These are phyloP conservation scores for Xylaria flabelliformis DNA, from an alignment of 495 filamentous ascomycete species.

Conservation along the genomic window DNA sequence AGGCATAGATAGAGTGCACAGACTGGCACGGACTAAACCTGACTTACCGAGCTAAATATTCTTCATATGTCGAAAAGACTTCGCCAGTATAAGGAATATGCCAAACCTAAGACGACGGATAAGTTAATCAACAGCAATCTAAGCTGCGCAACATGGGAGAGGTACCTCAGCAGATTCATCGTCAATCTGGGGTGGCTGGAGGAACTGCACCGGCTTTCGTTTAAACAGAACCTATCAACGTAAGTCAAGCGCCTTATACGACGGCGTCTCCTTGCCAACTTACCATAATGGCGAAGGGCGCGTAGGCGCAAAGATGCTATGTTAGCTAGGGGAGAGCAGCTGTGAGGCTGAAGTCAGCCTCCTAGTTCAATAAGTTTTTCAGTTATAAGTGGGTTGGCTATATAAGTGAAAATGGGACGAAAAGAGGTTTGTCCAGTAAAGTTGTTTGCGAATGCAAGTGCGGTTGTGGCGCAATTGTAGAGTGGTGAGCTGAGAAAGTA, in stretches of 20 bases:
- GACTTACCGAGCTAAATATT: constrained; percentile 77
- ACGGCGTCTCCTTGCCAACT: not conserved
- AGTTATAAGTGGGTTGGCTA: constrained; percentile 27
- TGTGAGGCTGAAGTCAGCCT: constrained; percentile 52
- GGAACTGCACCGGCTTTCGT: constrained; percentile 89
- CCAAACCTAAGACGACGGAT: constrained; percentile 71
- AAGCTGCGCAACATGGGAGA: constrained; percentile 24
- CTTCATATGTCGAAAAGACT: constrained; percentile 87
- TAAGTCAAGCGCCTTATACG: constrained; percentile 26
- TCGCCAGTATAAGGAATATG: constrained; percentile 88
- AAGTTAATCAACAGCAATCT: constrained; percentile 33
- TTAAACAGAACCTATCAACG: constrained; percentile 84
- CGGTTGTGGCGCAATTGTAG: constrained; percentile 4
- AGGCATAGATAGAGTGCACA: not conserved
- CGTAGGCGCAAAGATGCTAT: constrained; percentile 9
- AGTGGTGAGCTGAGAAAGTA: not conserved
- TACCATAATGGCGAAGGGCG: constrained; percentile 40
- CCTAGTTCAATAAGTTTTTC: constrained; percentile 21
- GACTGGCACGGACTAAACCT: not conserved
- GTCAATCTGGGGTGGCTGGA: constrained; percentile 72
- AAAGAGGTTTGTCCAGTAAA: not conserved
- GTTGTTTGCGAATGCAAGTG: not conserved
- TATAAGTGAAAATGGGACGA: not conserved
- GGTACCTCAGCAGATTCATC: constrained; percentile 81
- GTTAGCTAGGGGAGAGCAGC: constrained; percentile 2